Base-by-base conservation (phyloP, 2,329 filamentous ascomycete genomes). In the Botrytis pseudocinerea region DNA sequence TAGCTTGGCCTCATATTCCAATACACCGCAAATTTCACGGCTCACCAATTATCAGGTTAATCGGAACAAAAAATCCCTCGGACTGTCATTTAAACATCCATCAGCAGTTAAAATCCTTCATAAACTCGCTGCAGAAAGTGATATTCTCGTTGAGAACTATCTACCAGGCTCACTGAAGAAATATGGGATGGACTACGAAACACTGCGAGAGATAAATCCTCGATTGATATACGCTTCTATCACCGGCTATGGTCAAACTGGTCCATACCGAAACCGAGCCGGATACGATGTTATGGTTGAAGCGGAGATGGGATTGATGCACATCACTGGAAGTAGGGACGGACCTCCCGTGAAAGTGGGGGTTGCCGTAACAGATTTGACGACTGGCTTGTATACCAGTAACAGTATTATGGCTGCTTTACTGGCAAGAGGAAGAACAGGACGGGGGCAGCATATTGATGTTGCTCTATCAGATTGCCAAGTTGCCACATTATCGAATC, bases 231-330 rank as follows among this genome's bases (percentile, higher is more conserved):
- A 99, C 80, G 94, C 95, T 22, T 97, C 94, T 77, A 97, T 99
- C 78, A 99, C 96, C 0, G 96, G 96, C 1, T 99, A 98, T 80
- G 96, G 96, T 2, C 96, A 99, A 81, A 97, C 93, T 1, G 96
- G 96, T 0, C 96, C 96, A 0, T 97, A 97, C 82, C 90, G 91
- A 9, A 89, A 90, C 76, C 88, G 96, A 22, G 94, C 96, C 5
- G 96, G 96, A 7, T 99, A 99, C 85, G 96, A 99, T 83, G 96
- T 99, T 77, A 99, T 99, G 95, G 95, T 99, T 18, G 96, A 99
- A 85, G 96, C 96, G 74, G 96, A 98, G 82, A 95, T 99, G 84
- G 96, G 96, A 0, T 84, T 99, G 73, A 99, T 99, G 96, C 96
- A 99, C 83, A 98, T 99, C 78, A 99, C 96, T 0, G 96, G 96